Base-by-base conservation (phyloP, 2,329 filamentous ascomycete genomes). In the Phaeosphaeria sp. region DNA sequence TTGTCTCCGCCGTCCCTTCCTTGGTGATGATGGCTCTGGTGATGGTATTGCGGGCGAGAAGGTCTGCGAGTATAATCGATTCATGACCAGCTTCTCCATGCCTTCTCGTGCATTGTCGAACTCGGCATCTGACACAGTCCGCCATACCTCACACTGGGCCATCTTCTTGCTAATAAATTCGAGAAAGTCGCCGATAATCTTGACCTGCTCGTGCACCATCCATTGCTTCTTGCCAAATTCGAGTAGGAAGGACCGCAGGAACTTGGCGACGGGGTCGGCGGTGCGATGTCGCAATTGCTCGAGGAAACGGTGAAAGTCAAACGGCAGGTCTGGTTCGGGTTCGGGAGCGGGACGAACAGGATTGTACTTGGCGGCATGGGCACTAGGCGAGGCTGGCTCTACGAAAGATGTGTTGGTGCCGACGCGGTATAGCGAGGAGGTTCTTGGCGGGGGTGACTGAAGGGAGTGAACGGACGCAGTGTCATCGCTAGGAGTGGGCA, bases 61-160 rank as follows among this genome's bases (percentile, higher is more conserved):
- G 0, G 95, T 98, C 77, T 99, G 95, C 0, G 89, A 88, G 77
- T 99, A 99, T 4, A 99, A 81, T 55, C 96, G 85, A 75, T 99
- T 99, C 96, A 99, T 99, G 65, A 99, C 96, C 3, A 99, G 84
- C 77, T 99, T 99, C 81, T 99, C 95, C 95, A 99, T 99, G 33
- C 95, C 95, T 79, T 99, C 95, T 67, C 93, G 89, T 15, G 95
- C 95, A 77, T 99, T 99, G 77, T 99, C 95, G 69, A 99, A 99
- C 72, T 99, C 95, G 39, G 92, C 92, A 75, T 99, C 95, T 0
- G 93, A 96, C 0, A 98, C 92, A 33, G 95, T 92, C 56, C 91
- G 88, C 95, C 95, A 99, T 2, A 99, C 92, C 61, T 99, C 95
- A 72, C 95, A 99, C 64, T 92, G 86, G 15, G 90, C 92, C 96